Percentiles rank a stretch among this genome's conserved stretches.
Evolutionary conservation across 257 asterid genomes (phyloP).

Genomic region (Paraleonurus japonicus): DNA sequence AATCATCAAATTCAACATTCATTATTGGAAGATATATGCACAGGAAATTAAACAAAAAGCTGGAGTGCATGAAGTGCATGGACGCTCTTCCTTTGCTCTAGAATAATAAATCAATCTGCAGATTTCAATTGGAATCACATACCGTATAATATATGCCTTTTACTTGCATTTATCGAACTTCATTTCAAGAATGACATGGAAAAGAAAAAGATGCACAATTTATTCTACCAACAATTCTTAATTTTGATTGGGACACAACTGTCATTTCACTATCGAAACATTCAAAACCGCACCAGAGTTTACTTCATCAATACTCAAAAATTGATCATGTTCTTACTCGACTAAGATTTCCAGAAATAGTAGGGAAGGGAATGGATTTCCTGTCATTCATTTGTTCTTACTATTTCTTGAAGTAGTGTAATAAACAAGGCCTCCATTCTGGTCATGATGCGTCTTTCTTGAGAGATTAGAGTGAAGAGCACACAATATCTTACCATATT

Average conservation of each 20-base stretch:
- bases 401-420: background rate
- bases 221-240: background rate
- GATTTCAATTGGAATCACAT: too few relatives aligned
- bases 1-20: too few relatives aligned
- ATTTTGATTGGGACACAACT: background rate
- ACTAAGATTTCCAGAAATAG: background rate
- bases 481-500: constrained; percentile 23
- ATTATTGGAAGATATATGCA: too few relatives aligned
- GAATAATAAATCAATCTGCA: too few relatives aligned
- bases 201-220: background rate
- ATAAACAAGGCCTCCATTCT: background rate
- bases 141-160: too few relatives aligned
- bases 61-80: too few relatives aligned
- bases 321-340: background rate
- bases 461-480: background rate
- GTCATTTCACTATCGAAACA: background rate
- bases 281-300: background rate
- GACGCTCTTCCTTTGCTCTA: too few relatives aligned
- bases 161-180: background rate
- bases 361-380: too few relatives aligned
- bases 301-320: background rate
- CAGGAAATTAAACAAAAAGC: too few relatives aligned
- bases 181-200: background rate
- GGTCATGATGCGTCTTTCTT: background rate
- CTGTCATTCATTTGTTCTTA: background rate